A percentile compares a stretch with the other conserved stretches of the same genome.
These are phyloP conservation scores for Pleurozium schreberi DNA, from an alignment of 225 moss, liverwort and hornwort genomes.

Conservation along the genomic window DNA sequence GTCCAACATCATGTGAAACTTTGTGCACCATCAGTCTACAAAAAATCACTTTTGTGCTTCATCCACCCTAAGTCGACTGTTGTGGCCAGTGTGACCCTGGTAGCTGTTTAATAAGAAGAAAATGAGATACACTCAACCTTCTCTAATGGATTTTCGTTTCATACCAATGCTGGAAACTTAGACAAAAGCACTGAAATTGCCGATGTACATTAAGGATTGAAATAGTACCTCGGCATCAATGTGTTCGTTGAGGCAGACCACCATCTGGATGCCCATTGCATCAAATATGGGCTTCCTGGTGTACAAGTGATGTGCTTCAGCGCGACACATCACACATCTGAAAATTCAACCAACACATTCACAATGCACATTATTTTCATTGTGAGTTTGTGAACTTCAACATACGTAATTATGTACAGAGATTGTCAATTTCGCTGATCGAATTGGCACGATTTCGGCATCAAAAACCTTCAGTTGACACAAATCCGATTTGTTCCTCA, in stretches of 20 bases:
- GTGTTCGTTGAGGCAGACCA: slow-evolving; percentile 67
- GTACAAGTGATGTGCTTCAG: slow-evolving; percentile 82
- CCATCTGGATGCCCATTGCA: slow-evolving; percentile 67
- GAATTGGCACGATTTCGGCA: neutral
- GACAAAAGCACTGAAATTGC: neutral
- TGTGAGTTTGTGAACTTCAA: neutral
- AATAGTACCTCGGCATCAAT: slow-evolving; percentile 58
- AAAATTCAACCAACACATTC: neutral
- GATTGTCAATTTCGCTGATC: neutral
- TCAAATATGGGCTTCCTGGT: slow-evolving; percentile 77
- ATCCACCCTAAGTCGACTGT: neutral
- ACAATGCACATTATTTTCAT: neutral
- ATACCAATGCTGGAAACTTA: neutral
- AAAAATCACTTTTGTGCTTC: neutral
- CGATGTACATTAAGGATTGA: neutral
- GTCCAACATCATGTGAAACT: neutral
- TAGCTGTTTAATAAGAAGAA: neutral
- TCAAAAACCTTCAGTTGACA: neutral
- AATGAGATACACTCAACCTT: neutral
- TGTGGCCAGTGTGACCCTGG: neutral
- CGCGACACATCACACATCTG: slow-evolving; percentile 95
- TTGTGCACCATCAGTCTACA: neutral
- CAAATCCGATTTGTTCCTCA: neutral
- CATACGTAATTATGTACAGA: neutral
- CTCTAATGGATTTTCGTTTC: neutral